Base-by-base conservation (phyloP, 805 yeast species). In the Hanseniaspora singularis region DNA sequence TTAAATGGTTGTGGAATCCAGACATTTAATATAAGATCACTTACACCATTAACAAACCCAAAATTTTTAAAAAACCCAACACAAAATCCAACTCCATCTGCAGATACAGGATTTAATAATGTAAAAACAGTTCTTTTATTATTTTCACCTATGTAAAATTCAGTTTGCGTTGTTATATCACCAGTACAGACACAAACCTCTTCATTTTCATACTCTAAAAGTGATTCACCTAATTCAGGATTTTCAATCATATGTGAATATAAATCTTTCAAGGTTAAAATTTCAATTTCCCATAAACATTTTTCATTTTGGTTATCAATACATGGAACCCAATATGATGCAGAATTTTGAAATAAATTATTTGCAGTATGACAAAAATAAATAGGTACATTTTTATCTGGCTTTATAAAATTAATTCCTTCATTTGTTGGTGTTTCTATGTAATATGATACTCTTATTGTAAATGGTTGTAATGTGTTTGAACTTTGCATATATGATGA, bases 281-380 rank as follows among this genome's bases (percentile, higher is more conserved):
- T 68, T 57, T 85, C 94, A 9, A 92, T 59, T 52, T 87, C 87
- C 97, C 97, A 92, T 0, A 96, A 81, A 36, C 83, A 81, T 51
- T 85, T 74, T 55, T 87, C 96, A 74, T 88, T 81, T 27, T 87
- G 61, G 38, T 81, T 83, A 53, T 92, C 96, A 5, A 92, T 72
- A 59, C 98, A 92, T 0, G 99, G 99, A 40, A 92, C 82, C 99
- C 99, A 92, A n/a, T 87, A 81, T 2, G 95, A 84, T 0, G 97
- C 83, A 14, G 92, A 76, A 3, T 81, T 71, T 15, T 86, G 85
- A 38, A 79, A 63, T 24, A 85, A 87, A 4, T 84, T 71, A 57
- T 89, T 88, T 1, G 76, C 69, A 0, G 97, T 89, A 61, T 82
- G 87, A 2, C 85, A 94, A 56, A 81, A 92, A 94, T 95, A 86